A percentile compares a stretch with the other conserved stretches of the same genome.
Evolutionary conservation across 495 filamentous ascomycete genomes (phyloP).

Genomic region (Penicillium lividum): DNA sequence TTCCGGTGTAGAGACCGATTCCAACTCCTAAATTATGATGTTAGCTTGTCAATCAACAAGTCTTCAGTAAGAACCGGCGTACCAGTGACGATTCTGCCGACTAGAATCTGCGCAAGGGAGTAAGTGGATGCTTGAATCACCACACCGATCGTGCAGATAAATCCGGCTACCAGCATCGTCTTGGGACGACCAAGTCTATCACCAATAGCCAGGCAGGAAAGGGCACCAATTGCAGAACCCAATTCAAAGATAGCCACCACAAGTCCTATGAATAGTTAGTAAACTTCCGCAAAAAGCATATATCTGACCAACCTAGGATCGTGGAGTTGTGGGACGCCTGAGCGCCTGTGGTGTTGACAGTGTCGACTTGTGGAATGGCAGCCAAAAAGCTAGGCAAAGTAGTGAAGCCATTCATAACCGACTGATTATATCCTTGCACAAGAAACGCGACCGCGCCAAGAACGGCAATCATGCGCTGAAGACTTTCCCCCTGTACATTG

Average conservation of each 20-base stretch:
- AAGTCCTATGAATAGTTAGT: constrained; percentile 19
- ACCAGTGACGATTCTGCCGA: constrained; percentile 20
- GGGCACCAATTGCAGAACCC: constrained; percentile 57
- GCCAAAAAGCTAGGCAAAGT: constrained; percentile 18
- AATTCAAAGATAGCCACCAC: constrained; percentile 60
- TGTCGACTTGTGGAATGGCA: constrained; percentile 17
- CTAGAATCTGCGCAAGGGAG: constrained; percentile 55
- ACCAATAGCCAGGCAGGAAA: constrained; percentile 54
- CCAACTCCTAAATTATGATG: constrained; percentile 43
- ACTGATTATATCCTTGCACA: constrained; percentile 25
- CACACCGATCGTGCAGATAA: constrained; percentile 13
- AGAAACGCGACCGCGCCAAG: constrained; percentile 24
- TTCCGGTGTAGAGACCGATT: constrained; percentile 60
- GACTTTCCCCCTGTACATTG: constrained; percentile 14
- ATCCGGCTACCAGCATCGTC: constrained; percentile 46
- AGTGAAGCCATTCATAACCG: constrained; percentile 23
- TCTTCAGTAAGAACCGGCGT: constrained; percentile 3
- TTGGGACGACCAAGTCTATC: constrained; percentile 59
- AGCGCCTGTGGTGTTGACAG: constrained; percentile 8
- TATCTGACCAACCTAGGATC: constrained; percentile 10
- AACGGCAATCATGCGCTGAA: constrained; percentile 17
- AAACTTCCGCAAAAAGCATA: not conserved
- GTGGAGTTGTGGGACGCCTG: constrained; percentile 14
- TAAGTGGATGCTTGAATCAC: constrained; percentile 25
- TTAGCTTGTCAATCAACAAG: not conserved